Evolutionary conservation across 116 monocot genomes (phyloP).

Genomic region (Zostera marina): DNA sequence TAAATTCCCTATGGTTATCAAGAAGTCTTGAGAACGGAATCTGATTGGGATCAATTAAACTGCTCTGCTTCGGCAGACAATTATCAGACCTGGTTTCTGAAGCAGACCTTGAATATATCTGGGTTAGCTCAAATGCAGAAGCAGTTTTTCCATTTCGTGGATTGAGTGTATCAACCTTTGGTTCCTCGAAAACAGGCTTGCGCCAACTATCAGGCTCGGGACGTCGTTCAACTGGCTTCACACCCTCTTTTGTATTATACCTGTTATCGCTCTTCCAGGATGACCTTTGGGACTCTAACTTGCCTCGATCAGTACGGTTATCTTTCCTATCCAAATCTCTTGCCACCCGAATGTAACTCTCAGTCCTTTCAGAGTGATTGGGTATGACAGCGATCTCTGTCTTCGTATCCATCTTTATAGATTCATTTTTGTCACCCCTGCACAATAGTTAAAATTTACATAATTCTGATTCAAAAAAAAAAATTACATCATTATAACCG

Average conservation of each 20-base stretch:
- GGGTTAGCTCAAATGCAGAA: slow-evolving; percentile 64
- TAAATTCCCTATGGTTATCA: slow-evolving; percentile 26
- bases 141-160: slow-evolving; percentile 39
- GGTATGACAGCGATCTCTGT: slow-evolving; percentile 6
- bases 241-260: slow-evolving; percentile 25
- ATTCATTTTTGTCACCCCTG: slow-evolving; percentile 25
- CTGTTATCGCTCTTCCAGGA: slow-evolving; percentile 40
- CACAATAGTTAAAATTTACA: too few relatives aligned
- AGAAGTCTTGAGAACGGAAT: slow-evolving; percentile 63
- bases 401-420: slow-evolving; percentile 23
- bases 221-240: slow-evolving; percentile 27
- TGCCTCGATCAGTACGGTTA: slow-evolving; percentile 15
- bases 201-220: slow-evolving; percentile 72
- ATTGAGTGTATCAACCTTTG: slow-evolving; percentile 22
- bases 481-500: not conserved
- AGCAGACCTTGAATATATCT: slow-evolving; percentile 61
- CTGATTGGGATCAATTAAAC: slow-evolving; percentile 15
- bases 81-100: slow-evolving; percentile 18
- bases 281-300: slow-evolving; percentile 15
- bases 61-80: slow-evolving; percentile 9
- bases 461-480: too few relatives aligned
- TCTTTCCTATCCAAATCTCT: slow-evolving; percentile 36
- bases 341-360: slow-evolving; percentile 18
- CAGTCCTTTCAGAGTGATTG: slow-evolving; percentile 14
- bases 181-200: slow-evolving; percentile 35